phyloP scores from a whole-genome alignment of 768 basidiomycete genomes.

The Kwoniella mangroviensis region DNA sequence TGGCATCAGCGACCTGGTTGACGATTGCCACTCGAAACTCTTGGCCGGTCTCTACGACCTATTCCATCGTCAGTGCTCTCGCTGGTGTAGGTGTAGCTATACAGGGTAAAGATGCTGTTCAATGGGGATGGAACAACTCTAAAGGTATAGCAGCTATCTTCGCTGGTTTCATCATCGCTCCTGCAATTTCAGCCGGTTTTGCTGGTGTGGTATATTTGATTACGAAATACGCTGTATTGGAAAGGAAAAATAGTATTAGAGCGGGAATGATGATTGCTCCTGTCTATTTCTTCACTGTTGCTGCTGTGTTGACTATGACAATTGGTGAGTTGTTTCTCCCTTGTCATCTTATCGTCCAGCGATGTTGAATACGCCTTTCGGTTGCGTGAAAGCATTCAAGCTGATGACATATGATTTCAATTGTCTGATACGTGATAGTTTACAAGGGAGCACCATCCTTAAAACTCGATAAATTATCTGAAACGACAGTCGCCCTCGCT shows the following conservation, averaged over 20 bases:
- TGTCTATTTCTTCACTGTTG: conserved; percentile 53
- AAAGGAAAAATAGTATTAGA: conserved; percentile 54
- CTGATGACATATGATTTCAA: not conserved
- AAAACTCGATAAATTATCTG: conserved; percentile 54
- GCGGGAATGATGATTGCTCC: conserved; percentile 55
- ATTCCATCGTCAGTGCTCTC: conserved; percentile 59
- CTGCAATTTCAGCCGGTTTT: conserved; percentile 57
- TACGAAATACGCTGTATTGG: conserved; percentile 57
- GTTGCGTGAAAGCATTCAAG: no score
- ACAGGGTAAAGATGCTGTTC: conserved; percentile 51
- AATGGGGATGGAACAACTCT: conserved; percentile 60
- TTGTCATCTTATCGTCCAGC: no score
- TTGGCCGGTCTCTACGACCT: conserved; percentile 60
- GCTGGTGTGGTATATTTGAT: conserved; percentile 55
- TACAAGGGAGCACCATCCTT: conserved; percentile 60
- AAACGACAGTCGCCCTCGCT: conserved; percentile 53
- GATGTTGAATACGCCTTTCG: no score
- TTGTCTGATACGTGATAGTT: no score
- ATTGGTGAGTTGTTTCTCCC: conserved; percentile 40
- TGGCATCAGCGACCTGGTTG: conserved; percentile 46
- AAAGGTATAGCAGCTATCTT: conserved; percentile 57
- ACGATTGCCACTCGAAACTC: conserved; percentile 52
- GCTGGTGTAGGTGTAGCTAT: conserved; percentile 58
- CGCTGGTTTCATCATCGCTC: conserved; percentile 54
- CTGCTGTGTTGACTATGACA: conserved; percentile 59